These are phyloP conservation scores for Collybiopsis luxurians DNA, from an alignment of 768 basidiomycete genomes.

Conservation along the genomic window DNA sequence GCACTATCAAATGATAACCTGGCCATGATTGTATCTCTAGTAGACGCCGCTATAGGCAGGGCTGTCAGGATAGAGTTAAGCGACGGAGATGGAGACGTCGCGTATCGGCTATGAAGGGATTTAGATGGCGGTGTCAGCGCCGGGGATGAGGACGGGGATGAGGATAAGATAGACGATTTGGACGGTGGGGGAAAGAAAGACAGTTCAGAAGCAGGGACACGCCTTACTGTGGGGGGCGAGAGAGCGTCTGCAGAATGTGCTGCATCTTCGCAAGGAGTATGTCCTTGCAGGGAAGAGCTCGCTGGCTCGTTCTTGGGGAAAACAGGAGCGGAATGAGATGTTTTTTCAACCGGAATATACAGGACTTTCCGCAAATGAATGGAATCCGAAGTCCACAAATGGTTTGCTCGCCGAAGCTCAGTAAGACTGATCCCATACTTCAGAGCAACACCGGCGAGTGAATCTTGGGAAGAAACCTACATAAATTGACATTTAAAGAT, in stretches of 20 bases:
- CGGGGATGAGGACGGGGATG: constrained; percentile 7
- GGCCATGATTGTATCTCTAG: constrained; percentile 51
- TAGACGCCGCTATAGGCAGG: constrained; percentile 50
- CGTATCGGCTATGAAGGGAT: constrained; percentile 12
- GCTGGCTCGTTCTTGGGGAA: neutral
- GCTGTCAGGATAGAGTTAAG: constrained; percentile 43
- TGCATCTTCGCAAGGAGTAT: neutral
- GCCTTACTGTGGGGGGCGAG: constrained; percentile 32
- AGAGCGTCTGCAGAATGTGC: constrained; percentile 1
- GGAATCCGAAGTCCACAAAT: constrained; percentile 90
- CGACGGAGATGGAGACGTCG: constrained; percentile 24
- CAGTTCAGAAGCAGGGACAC: constrained; percentile 48
- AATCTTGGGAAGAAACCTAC: constrained; percentile 72
- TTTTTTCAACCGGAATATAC: constrained; percentile 71
- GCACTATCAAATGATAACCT: constrained; percentile 53
- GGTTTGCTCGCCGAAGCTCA: constrained; percentile 83
- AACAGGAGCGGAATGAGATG: constrained; percentile 25
- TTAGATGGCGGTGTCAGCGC: constrained; percentile 9
- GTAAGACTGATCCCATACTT: constrained; percentile 86
- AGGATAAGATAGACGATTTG: constrained; percentile 10
- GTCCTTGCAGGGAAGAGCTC: neutral
- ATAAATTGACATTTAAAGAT: constrained; percentile 5
- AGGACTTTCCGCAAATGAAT: constrained; percentile 84
- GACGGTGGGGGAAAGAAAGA: constrained; percentile 55
- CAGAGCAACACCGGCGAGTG: constrained; percentile 83